Percentiles rank a stretch among this genome's conserved stretches.
These are phyloP conservation scores for Pontederia crassipes DNA, from an alignment of 176 grass and related monocot genomes.

Conservation along the genomic window DNA sequence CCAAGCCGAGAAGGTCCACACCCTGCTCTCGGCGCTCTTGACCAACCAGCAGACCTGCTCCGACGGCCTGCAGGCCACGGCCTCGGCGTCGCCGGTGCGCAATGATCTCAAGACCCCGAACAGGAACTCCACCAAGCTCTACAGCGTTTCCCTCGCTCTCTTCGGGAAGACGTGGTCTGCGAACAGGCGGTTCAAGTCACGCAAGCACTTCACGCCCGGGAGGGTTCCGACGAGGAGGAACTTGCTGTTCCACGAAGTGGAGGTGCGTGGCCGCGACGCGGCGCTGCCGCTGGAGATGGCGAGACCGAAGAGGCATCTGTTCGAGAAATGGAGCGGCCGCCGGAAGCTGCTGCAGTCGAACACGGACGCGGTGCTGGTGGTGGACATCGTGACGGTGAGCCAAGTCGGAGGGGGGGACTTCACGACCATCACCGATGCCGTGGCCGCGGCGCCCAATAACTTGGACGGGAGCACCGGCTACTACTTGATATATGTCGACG, in stretches of 20 bases:
- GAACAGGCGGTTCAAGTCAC: conserved; percentile 21
- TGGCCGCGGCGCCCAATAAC: conserved; percentile 47
- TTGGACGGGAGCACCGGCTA: conserved; percentile 58
- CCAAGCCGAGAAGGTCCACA: conserved; percentile 52
- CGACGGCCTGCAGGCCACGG: conserved; percentile 48
- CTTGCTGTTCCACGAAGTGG: conserved; percentile 26
- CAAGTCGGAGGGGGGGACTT: conserved; percentile 51
- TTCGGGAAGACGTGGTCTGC: conserved; percentile 74
- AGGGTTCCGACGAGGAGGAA: conserved; percentile 11
- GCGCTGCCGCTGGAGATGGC: conserved; percentile 34
- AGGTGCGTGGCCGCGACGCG: conserved; percentile 6
- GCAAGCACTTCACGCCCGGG: conserved; percentile 16
- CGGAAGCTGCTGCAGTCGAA: conserved; percentile 16
- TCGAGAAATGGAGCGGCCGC: conserved; percentile 13
- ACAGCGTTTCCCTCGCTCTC: conserved; percentile 69
- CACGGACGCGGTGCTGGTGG: conserved; percentile 27
- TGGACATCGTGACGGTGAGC: conserved; percentile 41
- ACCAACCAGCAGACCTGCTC: conserved; percentile 87
- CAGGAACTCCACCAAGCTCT: conserved; percentile 51
- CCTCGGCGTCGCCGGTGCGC: conserved; percentile 64
- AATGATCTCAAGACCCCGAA: conserved; percentile 39
- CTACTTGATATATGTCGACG: background rate
- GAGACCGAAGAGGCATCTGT: conserved; percentile 15
- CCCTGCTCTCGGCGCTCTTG: conserved; percentile 69
- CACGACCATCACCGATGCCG: conserved; percentile 42